Base-by-base conservation (phyloP, 495 filamentous ascomycete species). In the Corynascus novoguineensis region DNA sequence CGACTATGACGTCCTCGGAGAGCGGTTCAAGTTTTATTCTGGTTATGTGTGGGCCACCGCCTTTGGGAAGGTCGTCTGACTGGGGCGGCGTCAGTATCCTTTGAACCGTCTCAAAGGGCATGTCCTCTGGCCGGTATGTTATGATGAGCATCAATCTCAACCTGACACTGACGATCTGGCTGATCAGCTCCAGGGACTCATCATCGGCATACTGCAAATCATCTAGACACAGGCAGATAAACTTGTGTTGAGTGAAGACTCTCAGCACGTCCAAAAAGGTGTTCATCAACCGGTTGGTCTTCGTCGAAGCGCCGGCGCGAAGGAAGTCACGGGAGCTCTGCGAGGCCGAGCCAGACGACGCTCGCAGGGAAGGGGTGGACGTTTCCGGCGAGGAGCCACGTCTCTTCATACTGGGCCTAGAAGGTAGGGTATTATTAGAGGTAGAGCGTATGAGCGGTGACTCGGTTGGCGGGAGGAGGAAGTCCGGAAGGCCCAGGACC, bases 191-290 rank as follows among this genome's bases (percentile, higher is more conserved):
- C 35, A 89, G 71, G 5, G 86, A 90, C 62, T 96, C 91, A 44
- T 88, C 82, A 62, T 96, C 91, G 17, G 89, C 88, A 65, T 86
- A 90, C 61, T 95, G 89, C 17, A 95, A 73, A 66, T 96, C 90
- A 64, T 96, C 91, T 6, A 95, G 71, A 60, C 84, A 90, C 35
- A 95, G 81, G 63, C 86, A 90, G 34, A 95, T 89, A 64, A 95
- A 81, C 62, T 86, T 89, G 60, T 86, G 84, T 4, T 83, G 78
- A 1, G 87, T 85, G 37, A 96, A 80, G 25, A 90, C 82, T 44
- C 87, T 79, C 49, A 96, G 65, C n/a, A 95, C 83, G 56, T 95
- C 90, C 29, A 95, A 67, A 66, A 92, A 90, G 24, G 86, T 88
- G 63, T 88, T 90, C 78, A 88, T 86, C 48, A 95, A 76, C 25